Percentiles rank a stretch among this genome's conserved stretches.
Conservation (phyloP, 1,284 basidiomycete species). For the Termitomyces sp. region DNA sequence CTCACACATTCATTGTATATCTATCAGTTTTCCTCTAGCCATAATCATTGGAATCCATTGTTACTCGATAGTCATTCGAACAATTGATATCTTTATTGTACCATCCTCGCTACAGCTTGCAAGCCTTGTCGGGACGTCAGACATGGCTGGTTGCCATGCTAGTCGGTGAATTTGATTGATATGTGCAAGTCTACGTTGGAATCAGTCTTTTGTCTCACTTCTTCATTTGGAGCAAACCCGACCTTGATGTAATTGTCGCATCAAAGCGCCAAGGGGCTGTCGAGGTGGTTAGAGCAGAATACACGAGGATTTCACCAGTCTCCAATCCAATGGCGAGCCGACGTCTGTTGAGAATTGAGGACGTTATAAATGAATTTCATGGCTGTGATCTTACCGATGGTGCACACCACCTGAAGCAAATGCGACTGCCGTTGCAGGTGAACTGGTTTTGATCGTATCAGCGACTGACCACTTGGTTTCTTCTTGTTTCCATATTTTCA, state of each 20-base stretch:
- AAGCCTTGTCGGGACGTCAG: slow-evolving; percentile 29
- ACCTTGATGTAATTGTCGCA: slow-evolving; percentile 46
- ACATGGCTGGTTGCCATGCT: slow-evolving; percentile 52
- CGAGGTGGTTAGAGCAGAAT: slow-evolving; percentile 32
- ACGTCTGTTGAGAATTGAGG: slow-evolving; percentile 37
- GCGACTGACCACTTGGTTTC: slow-evolving; percentile 45
- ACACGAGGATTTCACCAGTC: slow-evolving; percentile 61
- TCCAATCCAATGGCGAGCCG: slow-evolving; percentile 69
- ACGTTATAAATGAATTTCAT: not conserved
- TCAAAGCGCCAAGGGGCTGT: slow-evolving; percentile 46
- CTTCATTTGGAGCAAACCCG: slow-evolving; percentile 17
- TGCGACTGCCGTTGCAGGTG: slow-evolving; percentile 70
- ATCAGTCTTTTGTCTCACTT: not conserved
- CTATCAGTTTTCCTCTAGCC: slow-evolving; percentile 49
- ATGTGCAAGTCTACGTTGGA: slow-evolving; percentile 51
- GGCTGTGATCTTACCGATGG: slow-evolving; percentile 33
- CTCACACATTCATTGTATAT: slow-evolving; percentile 71
- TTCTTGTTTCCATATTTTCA: slow-evolving; percentile 62
- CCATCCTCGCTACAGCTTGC: slow-evolving; percentile 72
- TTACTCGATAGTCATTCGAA: slow-evolving; percentile 45
- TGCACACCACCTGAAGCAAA: slow-evolving; percentile 42
- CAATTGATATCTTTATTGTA: slow-evolving; percentile 65
- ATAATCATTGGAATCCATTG: slow-evolving; percentile 24
- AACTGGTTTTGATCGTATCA: slow-evolving; percentile 53
- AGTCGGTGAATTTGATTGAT: slow-evolving; percentile 66